These are phyloP conservation scores for Penicillium crystallinum DNA, from an alignment of 495 filamentous ascomycete species.

Conservation along the genomic window DNA sequence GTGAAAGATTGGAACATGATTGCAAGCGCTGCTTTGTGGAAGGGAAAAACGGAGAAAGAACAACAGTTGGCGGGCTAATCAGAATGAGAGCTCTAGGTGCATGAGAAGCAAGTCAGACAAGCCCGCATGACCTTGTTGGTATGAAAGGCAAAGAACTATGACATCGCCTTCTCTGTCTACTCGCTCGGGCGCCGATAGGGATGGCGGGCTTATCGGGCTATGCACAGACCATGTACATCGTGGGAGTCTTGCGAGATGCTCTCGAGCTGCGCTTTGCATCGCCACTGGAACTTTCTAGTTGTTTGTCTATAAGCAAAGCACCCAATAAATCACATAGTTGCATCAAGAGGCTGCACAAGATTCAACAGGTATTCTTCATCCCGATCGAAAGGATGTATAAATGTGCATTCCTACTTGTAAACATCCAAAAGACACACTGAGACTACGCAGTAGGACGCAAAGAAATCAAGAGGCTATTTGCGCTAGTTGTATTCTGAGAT, in stretches of 20 bases:
- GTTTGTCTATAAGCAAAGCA: too few species aligned
- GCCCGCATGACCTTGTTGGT: conserved; percentile 14
- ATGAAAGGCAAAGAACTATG: conserved; percentile 25
- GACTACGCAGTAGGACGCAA: not conserved
- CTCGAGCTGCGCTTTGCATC: too few species aligned
- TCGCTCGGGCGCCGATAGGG: conserved; percentile 13
- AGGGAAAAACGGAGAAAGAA: not conserved
- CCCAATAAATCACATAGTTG: too few species aligned
- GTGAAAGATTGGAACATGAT: conserved; percentile 88
- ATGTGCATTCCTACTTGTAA: too few species aligned
- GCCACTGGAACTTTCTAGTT: conserved; percentile 6
- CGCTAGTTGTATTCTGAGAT: not conserved
- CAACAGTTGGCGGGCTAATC: not conserved
- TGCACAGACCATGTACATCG: conserved; percentile 15
- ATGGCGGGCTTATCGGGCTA: conserved; percentile 20
- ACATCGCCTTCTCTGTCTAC: conserved; percentile 16
- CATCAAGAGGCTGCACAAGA: too few species aligned
- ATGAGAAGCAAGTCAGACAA: conserved; percentile 7
- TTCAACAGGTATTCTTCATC: too few species aligned
- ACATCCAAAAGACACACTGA: too few species aligned
- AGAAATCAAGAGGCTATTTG: not conserved
- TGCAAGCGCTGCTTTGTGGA: conserved; percentile 10
- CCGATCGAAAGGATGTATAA: too few species aligned
- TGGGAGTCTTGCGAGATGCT: not conserved
- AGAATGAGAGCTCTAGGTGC: conserved; percentile 10